These are phyloP conservation scores for Yamadazyma taylorii DNA, from an alignment of 1,139 yeast species.

Conservation along the genomic window DNA sequence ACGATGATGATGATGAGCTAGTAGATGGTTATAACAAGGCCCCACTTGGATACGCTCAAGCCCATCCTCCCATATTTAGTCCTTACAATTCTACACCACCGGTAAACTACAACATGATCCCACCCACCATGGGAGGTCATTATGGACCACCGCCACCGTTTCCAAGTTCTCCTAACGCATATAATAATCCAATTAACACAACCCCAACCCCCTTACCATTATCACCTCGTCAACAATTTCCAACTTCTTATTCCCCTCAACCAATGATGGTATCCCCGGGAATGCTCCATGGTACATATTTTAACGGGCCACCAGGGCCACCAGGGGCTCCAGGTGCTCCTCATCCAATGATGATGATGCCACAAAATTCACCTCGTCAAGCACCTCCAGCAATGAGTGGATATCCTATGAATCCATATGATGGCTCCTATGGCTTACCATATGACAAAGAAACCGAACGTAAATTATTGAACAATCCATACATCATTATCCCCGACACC, in stretches of 20 bases:
- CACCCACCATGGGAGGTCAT: conserved; percentile 3
- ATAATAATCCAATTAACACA: too few relatives aligned
- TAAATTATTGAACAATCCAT: conserved; percentile 31
- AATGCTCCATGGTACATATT: background rate
- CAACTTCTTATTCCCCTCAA: background rate
- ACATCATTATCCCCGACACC: conserved; percentile 29
- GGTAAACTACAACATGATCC: conserved; percentile 5
- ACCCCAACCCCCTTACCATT: too few relatives aligned
- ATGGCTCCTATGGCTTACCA: conserved; percentile 11
- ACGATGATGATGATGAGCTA: conserved; percentile 3
- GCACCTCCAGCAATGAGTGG: too few relatives aligned
- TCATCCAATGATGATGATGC: background rate
- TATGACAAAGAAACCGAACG: conserved; percentile 32
- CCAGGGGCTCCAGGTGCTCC: too few relatives aligned
- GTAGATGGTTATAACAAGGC: background rate
- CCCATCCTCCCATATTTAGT: conserved; percentile 1
- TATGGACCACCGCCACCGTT: background rate
- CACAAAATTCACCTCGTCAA: background rate
- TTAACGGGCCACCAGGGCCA: too few relatives aligned
- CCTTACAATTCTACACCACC: conserved; percentile 3
- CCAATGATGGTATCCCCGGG: background rate
- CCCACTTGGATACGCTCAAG: background rate
- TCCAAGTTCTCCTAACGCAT: too few relatives aligned
- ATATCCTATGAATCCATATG: background rate
- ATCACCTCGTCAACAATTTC: background rate